Conservation (phyloP, 345 rosid genomes). For the Garcia nutans region DNA sequence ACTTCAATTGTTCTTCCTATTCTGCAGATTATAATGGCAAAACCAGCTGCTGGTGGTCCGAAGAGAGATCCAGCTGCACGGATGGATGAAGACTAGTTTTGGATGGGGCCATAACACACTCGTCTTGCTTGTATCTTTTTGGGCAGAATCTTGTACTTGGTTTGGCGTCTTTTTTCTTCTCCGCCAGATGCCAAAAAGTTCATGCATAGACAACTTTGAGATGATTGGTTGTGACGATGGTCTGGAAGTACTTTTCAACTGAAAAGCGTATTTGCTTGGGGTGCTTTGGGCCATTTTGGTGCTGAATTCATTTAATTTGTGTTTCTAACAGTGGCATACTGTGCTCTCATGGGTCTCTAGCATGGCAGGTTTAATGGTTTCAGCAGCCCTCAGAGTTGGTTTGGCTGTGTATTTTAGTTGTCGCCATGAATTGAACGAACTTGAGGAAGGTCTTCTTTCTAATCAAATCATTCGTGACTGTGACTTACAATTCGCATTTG, state of each 20-base stretch:
- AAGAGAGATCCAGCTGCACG: conserved; percentile 70
- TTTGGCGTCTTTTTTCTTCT: background rate
- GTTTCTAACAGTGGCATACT: too few species aligned
- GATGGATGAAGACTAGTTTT: conserved; percentile 62
- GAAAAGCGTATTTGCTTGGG: background rate
- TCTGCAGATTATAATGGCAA: conserved; percentile 87
- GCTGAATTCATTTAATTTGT: background rate
- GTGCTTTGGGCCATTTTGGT: background rate
- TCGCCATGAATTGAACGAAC: too few species aligned
- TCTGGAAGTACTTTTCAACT: conserved; percentile 1
- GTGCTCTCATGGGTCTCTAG: too few species aligned
- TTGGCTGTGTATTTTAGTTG: background rate
- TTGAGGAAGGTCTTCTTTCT: too few species aligned
- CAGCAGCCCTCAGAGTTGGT: too few species aligned
- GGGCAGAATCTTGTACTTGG: conserved; percentile 7
- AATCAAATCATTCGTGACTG: too few species aligned
- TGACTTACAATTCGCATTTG: too few species aligned
- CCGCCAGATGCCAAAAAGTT: background rate
- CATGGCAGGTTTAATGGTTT: too few species aligned
- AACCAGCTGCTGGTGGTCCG: conserved; percentile 97
- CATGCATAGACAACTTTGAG: conserved; percentile 15
- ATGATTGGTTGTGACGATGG: background rate
- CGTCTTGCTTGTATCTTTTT: background rate
- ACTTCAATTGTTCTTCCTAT: conserved; percentile 6
- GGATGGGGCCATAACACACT: background rate